Percentiles rank a stretch among this genome's conserved stretches.
Conservation (phyloP, 352 stramenopile genomes). For the Phytophthora pisi region DNA sequence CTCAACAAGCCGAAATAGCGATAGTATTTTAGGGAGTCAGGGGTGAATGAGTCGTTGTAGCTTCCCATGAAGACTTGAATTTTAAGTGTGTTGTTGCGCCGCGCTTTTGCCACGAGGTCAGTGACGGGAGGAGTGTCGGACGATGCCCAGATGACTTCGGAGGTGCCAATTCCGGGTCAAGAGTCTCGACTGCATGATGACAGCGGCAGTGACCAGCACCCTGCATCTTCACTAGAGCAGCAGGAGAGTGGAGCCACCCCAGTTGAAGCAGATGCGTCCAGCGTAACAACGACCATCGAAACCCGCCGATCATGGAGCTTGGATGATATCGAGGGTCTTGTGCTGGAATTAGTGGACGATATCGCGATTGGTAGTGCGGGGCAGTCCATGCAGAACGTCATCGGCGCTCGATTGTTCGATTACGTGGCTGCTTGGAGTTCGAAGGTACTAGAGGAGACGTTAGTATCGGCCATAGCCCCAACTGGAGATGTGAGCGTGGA, state of each 20-base stretch:
- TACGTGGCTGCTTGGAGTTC: constrained; percentile 32
- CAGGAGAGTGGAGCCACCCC: background rate
- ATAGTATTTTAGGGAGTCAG: constrained; percentile 17
- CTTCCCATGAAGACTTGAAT: constrained; percentile 4
- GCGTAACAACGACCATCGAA: background rate
- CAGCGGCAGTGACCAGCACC: constrained; percentile 4
- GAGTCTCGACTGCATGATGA: constrained; percentile 8
- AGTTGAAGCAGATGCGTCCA: background rate
- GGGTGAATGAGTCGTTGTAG: constrained; percentile 1
- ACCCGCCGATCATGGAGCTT: constrained; percentile 8
- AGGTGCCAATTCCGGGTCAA: constrained; percentile 10
- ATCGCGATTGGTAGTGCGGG: constrained; percentile 24
- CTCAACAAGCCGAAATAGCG: constrained; percentile 34
- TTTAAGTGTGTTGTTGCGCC: background rate
- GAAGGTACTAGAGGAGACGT: constrained; percentile 27
- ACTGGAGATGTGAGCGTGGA: constrained; percentile 24
- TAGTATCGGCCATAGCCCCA: constrained; percentile 28
- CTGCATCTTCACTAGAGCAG: background rate
- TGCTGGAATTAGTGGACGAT: constrained; percentile 32
- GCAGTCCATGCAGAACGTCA: constrained; percentile 33
- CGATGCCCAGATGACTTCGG: constrained; percentile 29
- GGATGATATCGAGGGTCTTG: constrained; percentile 38
- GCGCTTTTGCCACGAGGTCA: background rate
- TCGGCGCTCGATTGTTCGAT: constrained; percentile 30
- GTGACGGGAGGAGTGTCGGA: background rate